Evolutionary conservation across 768 basidiomycete species (phyloP).

Genomic region (Mrakia hoshinonis): DNA sequence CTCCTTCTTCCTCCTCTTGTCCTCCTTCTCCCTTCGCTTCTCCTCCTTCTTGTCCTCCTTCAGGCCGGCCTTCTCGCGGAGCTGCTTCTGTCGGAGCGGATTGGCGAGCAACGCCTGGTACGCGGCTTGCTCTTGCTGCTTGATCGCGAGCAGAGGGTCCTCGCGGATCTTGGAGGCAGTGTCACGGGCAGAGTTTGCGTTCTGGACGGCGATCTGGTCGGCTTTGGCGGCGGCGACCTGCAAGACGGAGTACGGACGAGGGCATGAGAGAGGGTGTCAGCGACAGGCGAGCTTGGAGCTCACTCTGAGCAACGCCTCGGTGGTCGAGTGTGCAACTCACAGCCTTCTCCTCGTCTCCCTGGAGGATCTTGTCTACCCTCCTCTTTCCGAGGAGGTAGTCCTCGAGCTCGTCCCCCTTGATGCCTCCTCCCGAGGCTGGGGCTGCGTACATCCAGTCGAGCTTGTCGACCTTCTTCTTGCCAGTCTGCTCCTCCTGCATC

Average conservation of each 20-base stretch:
- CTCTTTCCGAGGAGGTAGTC: slow-evolving; percentile 96
- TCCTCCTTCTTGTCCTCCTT: slow-evolving; percentile 37
- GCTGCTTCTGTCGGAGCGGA: slow-evolving; percentile 33
- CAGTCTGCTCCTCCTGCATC: slow-evolving; percentile 88
- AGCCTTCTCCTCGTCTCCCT: slow-evolving; percentile 75
- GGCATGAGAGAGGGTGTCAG: not conserved
- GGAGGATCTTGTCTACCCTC: slow-evolving; percentile 90
- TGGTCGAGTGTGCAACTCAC: slow-evolving; percentile 26
- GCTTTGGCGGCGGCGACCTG: slow-evolving; percentile 19
- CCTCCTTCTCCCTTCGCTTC: slow-evolving; percentile 34
- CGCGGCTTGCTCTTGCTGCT: slow-evolving; percentile 91
- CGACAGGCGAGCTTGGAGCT: not conserved
- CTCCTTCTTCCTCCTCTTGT: slow-evolving; percentile 31
- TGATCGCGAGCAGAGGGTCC: slow-evolving; percentile 93
- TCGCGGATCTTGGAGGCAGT: slow-evolving; percentile 89
- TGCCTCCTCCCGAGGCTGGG: slow-evolving; percentile 76
- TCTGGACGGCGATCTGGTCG: slow-evolving; percentile 59
- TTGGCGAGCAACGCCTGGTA: slow-evolving; percentile 58
- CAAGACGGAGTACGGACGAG: not conserved
- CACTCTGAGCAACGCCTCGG: not conserved
- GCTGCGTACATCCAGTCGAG: slow-evolving; percentile 99
- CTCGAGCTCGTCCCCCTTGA: slow-evolving; percentile 85
- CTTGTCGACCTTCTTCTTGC: slow-evolving; percentile 86
- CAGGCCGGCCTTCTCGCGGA: slow-evolving; percentile 33
- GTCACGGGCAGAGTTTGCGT: slow-evolving; percentile 82